Percentiles rank a stretch among this genome's conserved stretches.
Evolutionary conservation across 345 rosid genomes (phyloP).

Genomic region (Boechera stricta): DNA sequence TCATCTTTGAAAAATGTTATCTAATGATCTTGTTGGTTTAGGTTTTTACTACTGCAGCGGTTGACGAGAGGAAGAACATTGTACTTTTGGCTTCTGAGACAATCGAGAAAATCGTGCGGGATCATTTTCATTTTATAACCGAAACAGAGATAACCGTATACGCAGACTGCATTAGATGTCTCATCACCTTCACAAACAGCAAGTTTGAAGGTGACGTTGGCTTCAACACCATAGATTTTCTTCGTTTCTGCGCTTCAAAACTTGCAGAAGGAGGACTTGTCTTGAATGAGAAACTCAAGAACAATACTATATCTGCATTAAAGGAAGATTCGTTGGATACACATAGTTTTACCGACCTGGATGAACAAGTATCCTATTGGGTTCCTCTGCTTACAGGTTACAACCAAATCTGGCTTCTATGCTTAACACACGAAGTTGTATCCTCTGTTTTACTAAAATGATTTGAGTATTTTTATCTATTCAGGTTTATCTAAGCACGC

Average conservation of each 20-base stretch:
- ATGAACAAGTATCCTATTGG: conserved; percentile 90
- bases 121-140: conserved; percentile 83
- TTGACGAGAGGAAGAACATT: conserved; percentile 85
- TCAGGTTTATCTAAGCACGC: conserved; percentile 88
- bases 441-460: neutral
- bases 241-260: conserved; percentile 90
- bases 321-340: conserved; percentile 52
- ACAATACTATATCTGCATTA: conserved; percentile 49
- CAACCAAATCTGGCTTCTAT: neutral
- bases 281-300: conserved; percentile 58
- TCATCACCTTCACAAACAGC: conserved; percentile 84
- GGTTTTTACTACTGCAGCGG: conserved; percentile 89
- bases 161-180: conserved; percentile 89
- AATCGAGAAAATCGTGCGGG: conserved; percentile 90
- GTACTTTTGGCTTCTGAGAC: conserved; percentile 90
- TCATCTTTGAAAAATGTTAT: neutral
- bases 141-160: conserved; percentile 89
- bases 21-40: conserved; percentile 41
- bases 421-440: neutral
- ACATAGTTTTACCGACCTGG: conserved; percentile 52
- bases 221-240: conserved; percentile 97
- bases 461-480: conserved; percentile 32
- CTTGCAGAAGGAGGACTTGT: conserved; percentile 89
- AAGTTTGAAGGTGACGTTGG: conserved; percentile 87
- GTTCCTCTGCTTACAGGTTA: conserved; percentile 92